Percentiles rank a stretch among this genome's conserved stretches.
These are phyloP conservation scores for Lojkania enalia DNA, from an alignment of 2,329 filamentous ascomycete species.

Conservation along the genomic window DNA sequence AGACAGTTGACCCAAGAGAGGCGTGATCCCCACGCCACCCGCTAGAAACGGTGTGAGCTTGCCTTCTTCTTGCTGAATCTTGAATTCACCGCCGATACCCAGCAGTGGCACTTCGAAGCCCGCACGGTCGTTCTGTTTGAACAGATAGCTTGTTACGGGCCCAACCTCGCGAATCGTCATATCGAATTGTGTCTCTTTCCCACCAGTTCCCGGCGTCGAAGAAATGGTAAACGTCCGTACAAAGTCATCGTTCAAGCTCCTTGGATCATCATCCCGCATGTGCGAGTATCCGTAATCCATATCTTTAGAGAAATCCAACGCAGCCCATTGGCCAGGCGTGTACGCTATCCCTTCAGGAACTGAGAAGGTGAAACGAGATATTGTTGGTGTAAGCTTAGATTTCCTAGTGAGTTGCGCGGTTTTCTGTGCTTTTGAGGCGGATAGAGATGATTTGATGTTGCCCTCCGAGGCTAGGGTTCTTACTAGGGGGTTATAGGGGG, in stretches of 20 bases:
- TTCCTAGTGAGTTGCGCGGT: constrained; percentile 56
- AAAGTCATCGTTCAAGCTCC: constrained; percentile 81
- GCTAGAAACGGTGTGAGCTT: constrained; percentile 66
- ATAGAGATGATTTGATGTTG: constrained; percentile 26
- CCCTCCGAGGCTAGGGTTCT: constrained; percentile 66
- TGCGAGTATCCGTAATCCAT: constrained; percentile 76
- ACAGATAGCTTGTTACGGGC: constrained; percentile 67
- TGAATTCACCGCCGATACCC: constrained; percentile 72
- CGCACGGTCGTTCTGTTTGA: constrained; percentile 57
- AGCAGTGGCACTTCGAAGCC: constrained; percentile 67
- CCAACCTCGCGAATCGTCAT: constrained; percentile 74
- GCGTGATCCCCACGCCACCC: constrained; percentile 82
- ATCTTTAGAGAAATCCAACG: constrained; percentile 70
- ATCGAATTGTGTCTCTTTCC: constrained; percentile 59
- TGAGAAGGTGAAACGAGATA: constrained; percentile 67
- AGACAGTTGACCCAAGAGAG: constrained; percentile 69
- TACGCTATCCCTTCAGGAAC: constrained; percentile 54
- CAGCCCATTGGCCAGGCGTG: constrained; percentile 75
- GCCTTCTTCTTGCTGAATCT: constrained; percentile 43
- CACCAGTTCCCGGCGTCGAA: constrained; percentile 51
- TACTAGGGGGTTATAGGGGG: constrained; percentile 79
- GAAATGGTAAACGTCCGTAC: constrained; percentile 83
- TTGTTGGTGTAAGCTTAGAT: constrained; percentile 64
- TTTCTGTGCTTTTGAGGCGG: neutral
- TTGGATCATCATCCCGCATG: constrained; percentile 81